Conservation (phyloP, 768 basidiomycete genomes). For the Hemileccinum rubropunctum region DNA sequence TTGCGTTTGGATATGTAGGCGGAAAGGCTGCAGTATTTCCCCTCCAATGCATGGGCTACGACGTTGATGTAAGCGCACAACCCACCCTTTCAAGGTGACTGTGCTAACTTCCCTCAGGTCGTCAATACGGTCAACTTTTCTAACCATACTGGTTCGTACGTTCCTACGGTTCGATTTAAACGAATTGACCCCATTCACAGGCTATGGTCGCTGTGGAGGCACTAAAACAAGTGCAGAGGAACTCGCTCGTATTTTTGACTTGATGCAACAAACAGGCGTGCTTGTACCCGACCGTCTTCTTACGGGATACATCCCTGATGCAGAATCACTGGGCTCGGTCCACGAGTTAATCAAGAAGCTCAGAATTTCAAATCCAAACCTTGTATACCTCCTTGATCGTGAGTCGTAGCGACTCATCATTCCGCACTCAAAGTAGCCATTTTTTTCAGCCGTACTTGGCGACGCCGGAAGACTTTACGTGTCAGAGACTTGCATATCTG, state of each 20-base stretch:
- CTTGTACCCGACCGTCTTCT: slow-evolving; percentile 70
- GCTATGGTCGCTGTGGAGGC: slow-evolving; percentile 81
- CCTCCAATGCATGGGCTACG: slow-evolving; percentile 85
- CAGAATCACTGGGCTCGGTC: slow-evolving; percentile 70
- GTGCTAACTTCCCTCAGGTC: slow-evolving; percentile 42
- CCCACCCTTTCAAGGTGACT: neutral
- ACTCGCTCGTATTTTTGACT: slow-evolving; percentile 69
- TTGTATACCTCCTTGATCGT: slow-evolving; percentile 94
- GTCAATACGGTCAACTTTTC: slow-evolving; percentile 94
- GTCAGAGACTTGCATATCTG: slow-evolving; percentile 78
- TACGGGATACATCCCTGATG: slow-evolving; percentile 90
- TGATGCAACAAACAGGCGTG: slow-evolving; percentile 74
- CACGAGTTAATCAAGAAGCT: slow-evolving; percentile 60
- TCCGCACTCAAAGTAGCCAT: neutral
- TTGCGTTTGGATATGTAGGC: slow-evolving; percentile 92
- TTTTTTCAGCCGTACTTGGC: slow-evolving; percentile 79
- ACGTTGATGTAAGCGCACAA: slow-evolving; percentile 78
- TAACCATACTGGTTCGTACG: slow-evolving; percentile 78
- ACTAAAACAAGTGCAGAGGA: slow-evolving; percentile 76
- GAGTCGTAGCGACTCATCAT: slow-evolving; percentile 30
- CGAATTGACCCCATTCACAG: slow-evolving; percentile 36
- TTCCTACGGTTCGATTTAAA: too few relatives aligned
- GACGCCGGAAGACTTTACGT: slow-evolving; percentile 91
- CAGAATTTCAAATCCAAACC: slow-evolving; percentile 49
- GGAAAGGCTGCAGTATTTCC: slow-evolving; percentile 78